Conservation (phyloP, 1,284 basidiomycete species). For the Wolfiporia cocos region DNA sequence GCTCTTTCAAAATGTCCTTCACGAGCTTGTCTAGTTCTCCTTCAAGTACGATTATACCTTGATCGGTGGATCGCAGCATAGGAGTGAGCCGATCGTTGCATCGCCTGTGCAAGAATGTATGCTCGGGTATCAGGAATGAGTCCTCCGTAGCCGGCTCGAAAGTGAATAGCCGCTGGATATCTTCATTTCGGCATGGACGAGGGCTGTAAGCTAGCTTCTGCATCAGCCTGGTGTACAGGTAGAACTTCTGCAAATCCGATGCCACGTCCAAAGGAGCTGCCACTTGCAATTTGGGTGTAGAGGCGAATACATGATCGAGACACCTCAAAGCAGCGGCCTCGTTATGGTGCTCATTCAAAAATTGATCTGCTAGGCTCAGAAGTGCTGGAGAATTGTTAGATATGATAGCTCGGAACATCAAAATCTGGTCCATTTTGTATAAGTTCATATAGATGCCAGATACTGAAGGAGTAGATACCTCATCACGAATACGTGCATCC, state of each 20-base stretch:
- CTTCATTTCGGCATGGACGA: slow-evolving; percentile 20
- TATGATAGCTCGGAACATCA: slow-evolving; percentile 38
- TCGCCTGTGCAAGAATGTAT: slow-evolving; percentile 17
- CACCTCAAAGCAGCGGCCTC: slow-evolving; percentile 24
- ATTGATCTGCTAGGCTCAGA: slow-evolving; percentile 17
- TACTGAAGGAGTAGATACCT: slow-evolving; percentile 11
- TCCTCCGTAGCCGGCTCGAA: slow-evolving; percentile 25
- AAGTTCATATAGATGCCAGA: not conserved
- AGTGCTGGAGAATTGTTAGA: slow-evolving; percentile 20
- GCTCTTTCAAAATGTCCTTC: slow-evolving; percentile 18
- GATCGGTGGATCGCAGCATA: slow-evolving; percentile 5
- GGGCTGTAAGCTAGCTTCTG: slow-evolving; percentile 19
- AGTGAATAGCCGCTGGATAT: slow-evolving; percentile 33
- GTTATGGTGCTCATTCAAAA: slow-evolving; percentile 1
- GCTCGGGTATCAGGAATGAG: slow-evolving; percentile 21
- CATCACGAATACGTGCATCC: slow-evolving; percentile 8
- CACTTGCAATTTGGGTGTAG: slow-evolving; percentile 14
- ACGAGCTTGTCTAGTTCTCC: slow-evolving; percentile 15
- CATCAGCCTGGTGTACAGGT: slow-evolving; percentile 31
- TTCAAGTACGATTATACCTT: slow-evolving; percentile 8
- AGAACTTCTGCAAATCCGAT: slow-evolving; percentile 28
- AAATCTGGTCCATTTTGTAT: slow-evolving; percentile 10
- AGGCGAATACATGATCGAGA: slow-evolving; percentile 33
- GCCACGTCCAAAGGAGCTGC: slow-evolving; percentile 20
- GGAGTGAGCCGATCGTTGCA: slow-evolving; percentile 3